Conservation (phyloP, 2,329 filamentous ascomycete genomes). For the Chaetothyriales sp. region DNA sequence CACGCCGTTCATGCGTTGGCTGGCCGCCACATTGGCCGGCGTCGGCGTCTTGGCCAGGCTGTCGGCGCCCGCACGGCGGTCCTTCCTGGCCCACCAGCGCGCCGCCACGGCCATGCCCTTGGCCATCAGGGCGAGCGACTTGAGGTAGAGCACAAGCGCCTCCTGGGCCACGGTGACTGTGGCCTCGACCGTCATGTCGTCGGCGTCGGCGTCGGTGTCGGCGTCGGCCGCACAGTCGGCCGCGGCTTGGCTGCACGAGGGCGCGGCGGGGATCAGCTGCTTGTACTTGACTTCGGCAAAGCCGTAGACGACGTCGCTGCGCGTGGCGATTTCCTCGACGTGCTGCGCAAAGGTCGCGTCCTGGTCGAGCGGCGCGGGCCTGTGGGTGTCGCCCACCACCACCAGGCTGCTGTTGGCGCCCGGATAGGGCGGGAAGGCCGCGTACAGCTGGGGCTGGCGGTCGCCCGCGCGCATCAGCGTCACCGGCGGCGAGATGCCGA, state of each 20-base stretch:
- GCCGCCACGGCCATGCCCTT: constrained; percentile 94
- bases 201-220: constrained; percentile 31
- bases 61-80: constrained; percentile 45
- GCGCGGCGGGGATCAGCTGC: constrained; percentile 79
- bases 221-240: constrained; percentile 17
- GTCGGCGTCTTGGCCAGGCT: constrained; percentile 29
- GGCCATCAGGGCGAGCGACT: constrained; percentile 75
- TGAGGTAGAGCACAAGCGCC: constrained; percentile 89
- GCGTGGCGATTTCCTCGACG: constrained; percentile 82
- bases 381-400: constrained; percentile 48
- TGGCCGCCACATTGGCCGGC: constrained; percentile 38
- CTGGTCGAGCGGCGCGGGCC: constrained; percentile 55
- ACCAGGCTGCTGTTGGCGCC: constrained; percentile 58
- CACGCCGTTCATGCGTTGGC: constrained; percentile 71
- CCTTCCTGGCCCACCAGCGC: constrained; percentile 76
- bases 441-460: constrained; percentile 37
- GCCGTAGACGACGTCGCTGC: constrained; percentile 91
- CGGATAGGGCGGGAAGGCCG: constrained; percentile 74
- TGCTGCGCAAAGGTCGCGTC: constrained; percentile 63
- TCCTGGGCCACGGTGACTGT: constrained; percentile 82
- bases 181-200: constrained; percentile 74
- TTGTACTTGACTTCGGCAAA: constrained; percentile 98
- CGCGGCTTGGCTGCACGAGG: constrained; percentile 40
- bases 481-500: constrained; percentile 38
- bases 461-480: constrained; percentile 32